Evolutionary conservation across 257 asterid species (phyloP).

Genomic region (Eucommia ulmoides): DNA sequence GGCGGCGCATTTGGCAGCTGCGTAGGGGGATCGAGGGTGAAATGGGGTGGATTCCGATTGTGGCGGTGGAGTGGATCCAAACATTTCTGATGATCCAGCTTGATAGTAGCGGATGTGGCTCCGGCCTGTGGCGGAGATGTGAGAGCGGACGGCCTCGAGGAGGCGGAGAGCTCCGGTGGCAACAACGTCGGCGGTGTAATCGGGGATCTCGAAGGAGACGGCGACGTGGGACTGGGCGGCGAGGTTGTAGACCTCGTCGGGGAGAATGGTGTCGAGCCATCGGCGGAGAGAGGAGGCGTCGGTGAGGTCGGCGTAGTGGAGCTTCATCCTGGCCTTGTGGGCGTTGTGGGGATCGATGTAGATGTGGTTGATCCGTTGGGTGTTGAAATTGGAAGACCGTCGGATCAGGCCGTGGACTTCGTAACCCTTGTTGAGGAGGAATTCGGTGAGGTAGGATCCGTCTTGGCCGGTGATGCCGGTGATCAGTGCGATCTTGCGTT

Average conservation of each 20-base stretch:
- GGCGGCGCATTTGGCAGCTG: slow-evolving; percentile 92
- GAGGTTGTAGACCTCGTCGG: slow-evolving; percentile 94
- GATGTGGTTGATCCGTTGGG: slow-evolving; percentile 91
- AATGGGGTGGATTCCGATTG: slow-evolving; percentile 75
- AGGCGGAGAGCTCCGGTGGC: slow-evolving; percentile 97
- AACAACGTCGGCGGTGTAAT: slow-evolving; percentile 95
- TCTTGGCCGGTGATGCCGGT: slow-evolving; percentile 99
- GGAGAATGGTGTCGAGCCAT: slow-evolving; percentile 85
- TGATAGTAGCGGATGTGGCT: slow-evolving; percentile 71
- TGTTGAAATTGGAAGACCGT: slow-evolving; percentile 91
- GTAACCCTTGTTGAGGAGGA: slow-evolving; percentile 65
- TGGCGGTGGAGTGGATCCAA: slow-evolving; percentile 94
- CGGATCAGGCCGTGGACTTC: slow-evolving; percentile 96
- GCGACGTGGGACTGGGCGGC: slow-evolving; percentile 99
- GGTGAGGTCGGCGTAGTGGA: slow-evolving; percentile 90
- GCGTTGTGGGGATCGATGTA: slow-evolving; percentile 97
- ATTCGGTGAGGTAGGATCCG: slow-evolving; percentile 91
- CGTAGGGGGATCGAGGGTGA: slow-evolving; percentile 94
- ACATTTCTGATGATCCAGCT: slow-evolving; percentile 98
- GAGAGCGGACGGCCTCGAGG: slow-evolving; percentile 87
- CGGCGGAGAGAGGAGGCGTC: slow-evolving; percentile 99
- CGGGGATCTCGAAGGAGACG: slow-evolving; percentile 97
- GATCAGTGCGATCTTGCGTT: slow-evolving; percentile 67
- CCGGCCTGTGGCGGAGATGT: slow-evolving; percentile 72
- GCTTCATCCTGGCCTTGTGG: slow-evolving; percentile 78